These are phyloP conservation scores for Taiozyma sp. DNA, from an alignment of 1,139 yeast species.

Conservation along the genomic window DNA sequence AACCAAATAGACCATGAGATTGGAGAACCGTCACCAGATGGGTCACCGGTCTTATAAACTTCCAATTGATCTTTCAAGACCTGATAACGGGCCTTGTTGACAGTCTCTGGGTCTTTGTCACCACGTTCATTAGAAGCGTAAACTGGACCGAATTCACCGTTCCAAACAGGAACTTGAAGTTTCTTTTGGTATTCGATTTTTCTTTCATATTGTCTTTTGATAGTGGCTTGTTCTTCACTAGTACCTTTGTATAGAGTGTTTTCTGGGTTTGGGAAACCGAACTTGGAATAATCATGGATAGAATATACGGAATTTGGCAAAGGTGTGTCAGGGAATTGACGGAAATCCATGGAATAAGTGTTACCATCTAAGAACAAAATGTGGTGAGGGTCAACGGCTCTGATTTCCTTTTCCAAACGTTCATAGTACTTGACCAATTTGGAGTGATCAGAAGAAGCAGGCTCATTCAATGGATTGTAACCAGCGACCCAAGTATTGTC, in stretches of 20 bases:
- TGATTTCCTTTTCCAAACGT: conserved; percentile 14
- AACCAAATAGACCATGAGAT: conserved; percentile 22
- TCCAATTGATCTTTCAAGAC: conserved; percentile 18
- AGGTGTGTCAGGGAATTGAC: conserved; percentile 14
- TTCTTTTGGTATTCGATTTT: conserved; percentile 16
- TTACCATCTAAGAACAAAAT: conserved; percentile 20
- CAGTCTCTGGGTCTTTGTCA: conserved; percentile 11
- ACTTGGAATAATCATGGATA: conserved; percentile 17
- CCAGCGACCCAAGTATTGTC: conserved; percentile 21
- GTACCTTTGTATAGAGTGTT: conserved; percentile 6
- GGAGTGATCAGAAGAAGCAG: conserved; percentile 18
- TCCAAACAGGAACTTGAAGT: conserved; percentile 20
- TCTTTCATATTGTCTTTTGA: conserved; percentile 15
- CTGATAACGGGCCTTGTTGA: conserved; percentile 15
- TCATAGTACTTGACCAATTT: conserved; percentile 14
- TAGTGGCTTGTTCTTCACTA: conserved; percentile 9
- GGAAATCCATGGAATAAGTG: conserved; percentile 20
- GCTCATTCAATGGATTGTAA: conserved; percentile 21
- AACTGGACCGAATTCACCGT: conserved; percentile 22
- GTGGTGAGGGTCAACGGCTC: conserved; percentile 19
- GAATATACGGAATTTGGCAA: conserved; percentile 17
- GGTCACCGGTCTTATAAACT: conserved; percentile 19
- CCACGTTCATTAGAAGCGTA: conserved; percentile 21
- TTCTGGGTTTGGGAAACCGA: conserved; percentile 17
- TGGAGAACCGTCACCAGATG: conserved; percentile 20